A percentile compares a stretch with the other conserved stretches of the same genome.
These are phyloP conservation scores for Saccharum spontaneum DNA, from an alignment of 176 grass and related monocot genomes.

Conservation along the genomic window DNA sequence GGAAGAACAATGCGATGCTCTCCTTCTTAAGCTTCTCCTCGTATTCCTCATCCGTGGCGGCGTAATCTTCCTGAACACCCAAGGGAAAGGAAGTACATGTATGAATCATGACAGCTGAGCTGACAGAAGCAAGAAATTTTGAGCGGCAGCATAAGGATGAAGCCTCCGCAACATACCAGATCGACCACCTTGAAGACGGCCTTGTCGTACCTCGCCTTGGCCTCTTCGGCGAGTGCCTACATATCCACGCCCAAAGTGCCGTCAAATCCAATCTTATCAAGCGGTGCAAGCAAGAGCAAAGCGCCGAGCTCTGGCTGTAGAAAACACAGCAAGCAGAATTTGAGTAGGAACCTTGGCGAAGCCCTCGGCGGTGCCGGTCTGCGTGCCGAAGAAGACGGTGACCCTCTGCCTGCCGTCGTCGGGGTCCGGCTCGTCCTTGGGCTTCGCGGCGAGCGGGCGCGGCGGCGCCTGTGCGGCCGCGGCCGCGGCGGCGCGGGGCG, in stretches of 20 bases:
- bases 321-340: background rate
- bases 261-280: background rate
- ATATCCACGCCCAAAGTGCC: slow-evolving; percentile 3
- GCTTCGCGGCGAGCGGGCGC: background rate
- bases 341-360: slow-evolving; percentile 73
- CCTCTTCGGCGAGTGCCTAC: slow-evolving; percentile 83
- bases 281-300: background rate
- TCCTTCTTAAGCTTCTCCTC: slow-evolving; percentile 93
- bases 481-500: background rate
- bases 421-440: slow-evolving; percentile 42
- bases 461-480: background rate
- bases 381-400: slow-evolving; percentile 82
- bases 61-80: slow-evolving; percentile 71
- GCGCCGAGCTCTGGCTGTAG: background rate
- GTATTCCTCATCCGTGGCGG: slow-evolving; percentile 72
- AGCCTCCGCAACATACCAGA: slow-evolving; percentile 47
- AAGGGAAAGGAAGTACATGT: background rate
- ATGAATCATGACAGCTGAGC: background rate
- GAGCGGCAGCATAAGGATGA: background rate
- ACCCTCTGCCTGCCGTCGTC: slow-evolving; percentile 75
- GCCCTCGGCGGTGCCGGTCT: slow-evolving; percentile 91
- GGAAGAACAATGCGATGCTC: slow-evolving; percentile 70
- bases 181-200: slow-evolving; percentile 87
- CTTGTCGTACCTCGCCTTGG: slow-evolving; percentile 81
- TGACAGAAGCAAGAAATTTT: background rate